phyloP scores from a whole-genome alignment of 208 protist genomes.

The Strigomonas oncopelti region DNA sequence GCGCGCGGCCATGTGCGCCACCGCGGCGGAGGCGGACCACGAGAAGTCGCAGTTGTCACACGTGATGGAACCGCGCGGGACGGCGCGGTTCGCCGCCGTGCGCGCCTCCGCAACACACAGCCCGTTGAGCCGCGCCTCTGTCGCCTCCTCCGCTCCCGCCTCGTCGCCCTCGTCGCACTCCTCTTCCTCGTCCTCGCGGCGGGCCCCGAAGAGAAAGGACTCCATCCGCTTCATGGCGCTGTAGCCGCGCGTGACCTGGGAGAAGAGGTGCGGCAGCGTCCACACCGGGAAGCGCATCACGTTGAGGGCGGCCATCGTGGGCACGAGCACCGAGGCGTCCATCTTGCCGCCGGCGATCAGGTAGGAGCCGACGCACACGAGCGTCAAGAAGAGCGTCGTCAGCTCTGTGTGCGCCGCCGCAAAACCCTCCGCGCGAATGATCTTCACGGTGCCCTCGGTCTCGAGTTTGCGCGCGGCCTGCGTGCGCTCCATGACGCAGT shows the following conservation, averaged over 20 bases:
- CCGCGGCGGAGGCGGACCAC: slow-evolving; percentile 11
- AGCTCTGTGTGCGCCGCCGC: slow-evolving; percentile 52
- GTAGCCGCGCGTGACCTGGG: slow-evolving; percentile 51
- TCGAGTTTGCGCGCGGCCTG: slow-evolving; percentile 36
- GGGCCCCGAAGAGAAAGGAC: slow-evolving; percentile 25
- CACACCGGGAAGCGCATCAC: slow-evolving; percentile 68
- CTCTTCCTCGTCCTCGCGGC: slow-evolving; percentile 2
- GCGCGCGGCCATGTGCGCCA: not conserved
- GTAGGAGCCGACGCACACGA: slow-evolving; percentile 60
- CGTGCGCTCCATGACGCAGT: slow-evolving; percentile 35
- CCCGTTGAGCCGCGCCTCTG: not conserved
- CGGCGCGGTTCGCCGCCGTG: not conserved
- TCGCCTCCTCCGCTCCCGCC: not conserved
- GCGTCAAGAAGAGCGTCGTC: slow-evolving; percentile 54
- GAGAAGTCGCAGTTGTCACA: slow-evolving; percentile 34
- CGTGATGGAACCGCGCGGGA: slow-evolving; percentile 17
- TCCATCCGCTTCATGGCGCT: slow-evolving; percentile 61
- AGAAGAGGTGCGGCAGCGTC: slow-evolving; percentile 59
- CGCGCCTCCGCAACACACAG: not conserved
- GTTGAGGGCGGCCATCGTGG: slow-evolving; percentile 67
- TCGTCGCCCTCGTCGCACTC: not conserved
- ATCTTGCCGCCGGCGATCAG: slow-evolving; percentile 50
- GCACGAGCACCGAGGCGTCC: slow-evolving; percentile 62
- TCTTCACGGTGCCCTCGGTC: slow-evolving; percentile 36
- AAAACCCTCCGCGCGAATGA: slow-evolving; percentile 38